Evolutionary conservation across 176 grass and related monocot genomes (phyloP).

Genomic region (Olyra latifolia): DNA sequence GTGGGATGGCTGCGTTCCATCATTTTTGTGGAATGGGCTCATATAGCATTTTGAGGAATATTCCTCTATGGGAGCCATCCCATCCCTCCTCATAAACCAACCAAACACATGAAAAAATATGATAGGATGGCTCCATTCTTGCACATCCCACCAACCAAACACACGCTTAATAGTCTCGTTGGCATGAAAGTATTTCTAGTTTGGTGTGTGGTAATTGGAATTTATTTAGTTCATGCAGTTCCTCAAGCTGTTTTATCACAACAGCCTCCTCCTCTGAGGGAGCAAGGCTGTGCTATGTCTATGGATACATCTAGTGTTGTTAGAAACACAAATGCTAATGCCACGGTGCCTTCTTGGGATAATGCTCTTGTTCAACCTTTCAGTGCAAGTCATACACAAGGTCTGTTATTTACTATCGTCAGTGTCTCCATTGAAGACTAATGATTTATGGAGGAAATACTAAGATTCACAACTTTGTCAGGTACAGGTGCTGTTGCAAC

Average conservation of each 20-base stretch:
- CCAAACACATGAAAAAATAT: too few species aligned
- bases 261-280: conserved; percentile 34
- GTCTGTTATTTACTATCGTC: conserved; percentile 20
- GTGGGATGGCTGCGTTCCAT: too few species aligned
- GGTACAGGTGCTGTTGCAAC: conserved; percentile 38
- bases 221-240: conserved; percentile 26
- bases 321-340: conserved; percentile 37
- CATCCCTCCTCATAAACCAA: too few species aligned
- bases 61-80: too few species aligned
- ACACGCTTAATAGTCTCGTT: neutral
- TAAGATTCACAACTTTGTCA: conserved; percentile 27
- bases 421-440: neutral
- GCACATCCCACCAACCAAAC: too few species aligned
- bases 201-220: neutral
- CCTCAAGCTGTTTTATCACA: conserved; percentile 40
- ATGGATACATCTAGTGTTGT: conserved; percentile 43
- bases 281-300: conserved; percentile 40
- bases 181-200: conserved; percentile 6
- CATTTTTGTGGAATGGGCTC: too few species aligned
- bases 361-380: conserved; percentile 47
- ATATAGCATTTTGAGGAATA: too few species aligned
- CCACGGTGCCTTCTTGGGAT: conserved; percentile 30
- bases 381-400: conserved; percentile 44
- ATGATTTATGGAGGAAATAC: conserved; percentile 1
- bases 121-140: too few species aligned